These are phyloP conservation scores for Oryza punctata DNA, from an alignment of 176 grass and related monocot species.

Conservation along the genomic window DNA sequence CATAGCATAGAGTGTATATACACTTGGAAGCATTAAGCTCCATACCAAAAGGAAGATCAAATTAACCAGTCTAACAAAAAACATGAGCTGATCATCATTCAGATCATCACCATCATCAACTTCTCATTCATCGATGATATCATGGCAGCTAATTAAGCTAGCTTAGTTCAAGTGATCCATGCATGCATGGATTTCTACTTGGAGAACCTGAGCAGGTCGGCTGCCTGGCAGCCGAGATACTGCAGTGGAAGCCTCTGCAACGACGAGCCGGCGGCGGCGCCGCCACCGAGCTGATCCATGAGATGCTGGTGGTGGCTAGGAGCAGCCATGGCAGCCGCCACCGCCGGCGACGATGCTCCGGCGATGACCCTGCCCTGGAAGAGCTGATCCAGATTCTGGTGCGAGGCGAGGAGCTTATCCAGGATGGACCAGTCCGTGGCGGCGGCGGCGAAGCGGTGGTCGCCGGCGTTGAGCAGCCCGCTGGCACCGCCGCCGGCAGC, in stretches of 20 bases:
- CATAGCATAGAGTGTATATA: slow-evolving; percentile 32
- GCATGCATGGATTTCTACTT: slow-evolving; percentile 50
- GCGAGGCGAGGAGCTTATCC: slow-evolving; percentile 93
- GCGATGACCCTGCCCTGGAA: slow-evolving; percentile 61
- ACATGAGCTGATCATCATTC: slow-evolving; percentile 32
- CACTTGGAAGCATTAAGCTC: slow-evolving; percentile 33
- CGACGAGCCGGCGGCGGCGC: background rate
- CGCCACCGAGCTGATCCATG: slow-evolving; percentile 46
- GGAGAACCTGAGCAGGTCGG: slow-evolving; percentile 70
- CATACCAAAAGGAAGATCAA: slow-evolving; percentile 22
- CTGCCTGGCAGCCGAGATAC: slow-evolving; percentile 60
- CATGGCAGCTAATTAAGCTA: slow-evolving; percentile 40
- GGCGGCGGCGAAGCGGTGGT: slow-evolving; percentile 1
- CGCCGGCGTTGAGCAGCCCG: slow-evolving; percentile 29
- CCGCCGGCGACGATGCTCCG: background rate
- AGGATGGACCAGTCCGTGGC: slow-evolving; percentile 85
- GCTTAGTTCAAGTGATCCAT: slow-evolving; percentile 25
- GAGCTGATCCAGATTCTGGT: slow-evolving; percentile 85
- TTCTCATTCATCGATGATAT: slow-evolving; percentile 19
- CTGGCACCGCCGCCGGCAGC: background rate
- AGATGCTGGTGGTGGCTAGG: slow-evolving; percentile 58
- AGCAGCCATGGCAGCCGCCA: background rate
- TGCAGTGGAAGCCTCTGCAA: slow-evolving; percentile 69
- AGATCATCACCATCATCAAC: slow-evolving; percentile 13
- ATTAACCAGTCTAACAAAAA: slow-evolving; percentile 53